Percentiles rank a stretch among this genome's conserved stretches.
phyloP scores from a whole-genome alignment of 2,329 filamentous ascomycete genomes.

The Pseudogymnoascus sp. region DNA sequence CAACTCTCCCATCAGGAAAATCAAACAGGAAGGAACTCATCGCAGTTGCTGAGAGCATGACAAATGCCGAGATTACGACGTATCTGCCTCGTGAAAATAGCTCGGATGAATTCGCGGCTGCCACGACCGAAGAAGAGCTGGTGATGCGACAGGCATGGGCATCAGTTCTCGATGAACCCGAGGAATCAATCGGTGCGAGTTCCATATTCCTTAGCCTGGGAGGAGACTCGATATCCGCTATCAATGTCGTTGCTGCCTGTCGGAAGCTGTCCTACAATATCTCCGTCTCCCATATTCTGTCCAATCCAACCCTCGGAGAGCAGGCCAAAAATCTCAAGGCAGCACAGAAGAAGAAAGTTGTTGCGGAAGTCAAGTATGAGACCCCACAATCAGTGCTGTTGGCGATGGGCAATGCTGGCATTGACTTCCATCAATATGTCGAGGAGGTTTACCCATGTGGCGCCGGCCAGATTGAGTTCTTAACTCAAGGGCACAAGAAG shows the following conservation, averaged over 20 bases:
- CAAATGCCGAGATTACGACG: not conserved
- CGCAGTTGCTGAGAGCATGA: not conserved
- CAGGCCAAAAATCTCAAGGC: constrained; percentile 7
- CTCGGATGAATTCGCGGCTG: constrained; percentile 5
- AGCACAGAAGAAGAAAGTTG: not conserved
- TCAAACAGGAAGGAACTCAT: not conserved
- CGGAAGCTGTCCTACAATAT: not conserved
- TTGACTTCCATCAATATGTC: constrained; percentile 1
- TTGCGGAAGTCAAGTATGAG: not conserved
- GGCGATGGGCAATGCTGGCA: not conserved
- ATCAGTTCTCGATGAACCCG: constrained; percentile 31
- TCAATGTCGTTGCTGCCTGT: constrained; percentile 16
- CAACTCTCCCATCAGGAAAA: not conserved
- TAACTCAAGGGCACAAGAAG: constrained; percentile 13
- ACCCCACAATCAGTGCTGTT: not conserved
- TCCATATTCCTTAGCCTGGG: constrained; percentile 33
- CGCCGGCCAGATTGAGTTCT: constrained; percentile 17
- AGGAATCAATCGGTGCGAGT: constrained; percentile 23
- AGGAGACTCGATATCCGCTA: constrained; percentile 39
- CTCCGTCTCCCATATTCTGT: not conserved
- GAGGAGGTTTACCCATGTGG: constrained; percentile 17
- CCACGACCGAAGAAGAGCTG: constrained; percentile 16
- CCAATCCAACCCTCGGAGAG: constrained; percentile 1
- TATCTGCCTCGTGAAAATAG: not conserved
- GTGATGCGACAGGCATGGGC: constrained; percentile 32